Percentiles rank a stretch among this genome's conserved stretches.
Evolutionary conservation across 2,329 filamentous ascomycete species (phyloP).

Genomic region (Rutstroemia sp.): DNA sequence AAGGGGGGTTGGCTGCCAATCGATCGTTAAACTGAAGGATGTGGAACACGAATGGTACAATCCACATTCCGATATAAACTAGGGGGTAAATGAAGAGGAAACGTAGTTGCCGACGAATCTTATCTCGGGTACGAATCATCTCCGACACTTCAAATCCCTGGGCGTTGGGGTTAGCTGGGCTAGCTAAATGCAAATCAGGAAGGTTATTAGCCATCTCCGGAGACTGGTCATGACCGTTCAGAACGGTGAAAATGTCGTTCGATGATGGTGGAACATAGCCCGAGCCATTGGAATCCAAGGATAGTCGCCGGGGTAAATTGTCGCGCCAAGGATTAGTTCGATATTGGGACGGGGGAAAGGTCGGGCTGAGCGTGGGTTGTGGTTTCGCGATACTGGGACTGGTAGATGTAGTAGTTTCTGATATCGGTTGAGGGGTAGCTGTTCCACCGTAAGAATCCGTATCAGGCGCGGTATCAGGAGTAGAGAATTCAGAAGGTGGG

Average conservation of each 20-base stretch:
- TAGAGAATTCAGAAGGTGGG: constrained; percentile 15
- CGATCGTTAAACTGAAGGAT: constrained; percentile 49
- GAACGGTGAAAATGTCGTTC: constrained; percentile 18
- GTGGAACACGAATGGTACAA: constrained; percentile 62
- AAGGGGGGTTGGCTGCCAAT: constrained; percentile 45
- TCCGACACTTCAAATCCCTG: constrained; percentile 28
- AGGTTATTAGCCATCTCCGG: constrained; percentile 4
- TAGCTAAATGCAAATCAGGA: constrained; percentile 21
- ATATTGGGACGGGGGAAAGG: constrained; percentile 6
- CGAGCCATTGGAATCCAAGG: constrained; percentile 12
- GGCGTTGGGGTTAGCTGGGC: constrained; percentile 15
- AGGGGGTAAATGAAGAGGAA: constrained; percentile 71
- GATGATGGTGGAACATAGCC: constrained; percentile 13
- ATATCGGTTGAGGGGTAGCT: constrained; percentile 15
- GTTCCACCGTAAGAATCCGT: constrained; percentile 18
- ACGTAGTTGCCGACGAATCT: constrained; percentile 60
- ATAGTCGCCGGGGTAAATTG: constrained; percentile 15
- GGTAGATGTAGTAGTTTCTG: constrained; percentile 4
- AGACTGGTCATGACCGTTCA: constrained; percentile 16
- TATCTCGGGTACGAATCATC: constrained; percentile 38
- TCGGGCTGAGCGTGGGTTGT: background rate
- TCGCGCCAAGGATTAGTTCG: constrained; percentile 19
- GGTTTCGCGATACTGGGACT: background rate
- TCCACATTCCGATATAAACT: constrained; percentile 66
- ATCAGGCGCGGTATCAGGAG: constrained; percentile 14